A percentile compares a stretch with the other conserved stretches of the same genome.
Conservation (phyloP, 2,329 filamentous ascomycete species). For the Triangularia setosa region DNA sequence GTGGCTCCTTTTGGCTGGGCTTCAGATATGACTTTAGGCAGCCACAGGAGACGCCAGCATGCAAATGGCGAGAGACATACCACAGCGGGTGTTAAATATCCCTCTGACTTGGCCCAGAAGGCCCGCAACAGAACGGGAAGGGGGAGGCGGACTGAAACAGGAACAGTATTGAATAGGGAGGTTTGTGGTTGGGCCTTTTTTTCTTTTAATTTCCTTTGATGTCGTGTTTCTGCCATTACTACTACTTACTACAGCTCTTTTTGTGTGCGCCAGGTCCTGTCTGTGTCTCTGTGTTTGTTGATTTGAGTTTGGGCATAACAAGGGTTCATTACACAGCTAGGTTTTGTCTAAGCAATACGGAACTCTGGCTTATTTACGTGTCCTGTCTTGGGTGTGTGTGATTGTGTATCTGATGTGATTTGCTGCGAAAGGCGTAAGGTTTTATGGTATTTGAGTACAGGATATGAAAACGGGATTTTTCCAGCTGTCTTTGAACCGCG, state of each 20-base stretch:
- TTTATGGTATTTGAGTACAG: no score
- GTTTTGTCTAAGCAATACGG: conserved; percentile 3
- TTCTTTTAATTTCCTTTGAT: conserved; percentile 10
- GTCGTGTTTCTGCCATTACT: conserved; percentile 10
- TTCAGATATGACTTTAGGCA: not conserved
- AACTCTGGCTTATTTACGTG: not conserved
- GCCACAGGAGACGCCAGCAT: not conserved
- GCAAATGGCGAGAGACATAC: not conserved
- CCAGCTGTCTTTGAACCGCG: no score
- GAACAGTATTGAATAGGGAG: conserved; percentile 14
- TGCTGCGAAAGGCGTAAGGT: no score
- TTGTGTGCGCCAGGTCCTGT: conserved; percentile 12
- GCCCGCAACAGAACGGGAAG: not conserved
- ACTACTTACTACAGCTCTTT: conserved; percentile 8
- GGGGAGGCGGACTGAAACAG: not conserved
- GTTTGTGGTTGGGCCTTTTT: conserved; percentile 12
- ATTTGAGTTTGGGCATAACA: conserved; percentile 28
- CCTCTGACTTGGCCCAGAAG: not conserved
- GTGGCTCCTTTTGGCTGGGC: not conserved
- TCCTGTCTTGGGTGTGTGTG: not conserved
- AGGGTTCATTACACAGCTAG: conserved; percentile 13
- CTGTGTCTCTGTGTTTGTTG: conserved; percentile 20
- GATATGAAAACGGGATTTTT: no score
- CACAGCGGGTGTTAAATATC: not conserved
- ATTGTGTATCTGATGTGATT: not conserved